These are phyloP conservation scores for Hypsizygus marmoreus DNA, from an alignment of 768 basidiomycete genomes.

Conservation along the genomic window DNA sequence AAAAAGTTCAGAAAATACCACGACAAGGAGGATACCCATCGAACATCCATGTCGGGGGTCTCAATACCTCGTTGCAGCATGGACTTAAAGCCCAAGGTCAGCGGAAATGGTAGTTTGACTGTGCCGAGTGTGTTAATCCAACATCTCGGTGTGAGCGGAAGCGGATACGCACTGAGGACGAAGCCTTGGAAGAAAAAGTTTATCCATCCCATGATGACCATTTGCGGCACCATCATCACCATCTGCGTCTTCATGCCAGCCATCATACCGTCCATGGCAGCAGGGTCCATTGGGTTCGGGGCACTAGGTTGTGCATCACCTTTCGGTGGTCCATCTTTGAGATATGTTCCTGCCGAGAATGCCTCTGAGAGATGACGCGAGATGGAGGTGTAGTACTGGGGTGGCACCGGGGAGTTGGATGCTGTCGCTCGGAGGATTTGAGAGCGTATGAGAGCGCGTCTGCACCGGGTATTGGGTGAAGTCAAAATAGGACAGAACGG, in stretches of 20 bases:
- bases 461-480: constrained; percentile 24
- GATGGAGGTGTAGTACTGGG: constrained; percentile 69
- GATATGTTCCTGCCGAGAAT: constrained; percentile 75
- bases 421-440: constrained; percentile 84
- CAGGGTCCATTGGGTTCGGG: constrained; percentile 88
- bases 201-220: constrained; percentile 99
- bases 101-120: constrained; percentile 97
- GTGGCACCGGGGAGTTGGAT: constrained; percentile 79
- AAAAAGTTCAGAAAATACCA: constrained; percentile 99
- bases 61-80: constrained; percentile 97
- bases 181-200: constrained; percentile 99
- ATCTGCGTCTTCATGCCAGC: constrained; percentile 98
- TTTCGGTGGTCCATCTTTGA: constrained; percentile 82
- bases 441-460: constrained; percentile 79
- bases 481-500: constrained; percentile 4
- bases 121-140: constrained; percentile 5
- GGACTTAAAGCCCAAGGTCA: constrained; percentile 95
- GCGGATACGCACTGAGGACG: constrained; percentile 79
- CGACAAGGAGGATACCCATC: constrained; percentile 97
- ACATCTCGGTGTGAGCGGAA: not conserved
- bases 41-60: constrained; percentile 95
- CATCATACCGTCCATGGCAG: constrained; percentile 98
- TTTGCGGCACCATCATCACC: constrained; percentile 99
- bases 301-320: constrained; percentile 59
- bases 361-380: constrained; percentile 73